Conservation (phyloP, 352 stramenopile species). For the Hyaloperonospora arabidopsidis region DNA sequence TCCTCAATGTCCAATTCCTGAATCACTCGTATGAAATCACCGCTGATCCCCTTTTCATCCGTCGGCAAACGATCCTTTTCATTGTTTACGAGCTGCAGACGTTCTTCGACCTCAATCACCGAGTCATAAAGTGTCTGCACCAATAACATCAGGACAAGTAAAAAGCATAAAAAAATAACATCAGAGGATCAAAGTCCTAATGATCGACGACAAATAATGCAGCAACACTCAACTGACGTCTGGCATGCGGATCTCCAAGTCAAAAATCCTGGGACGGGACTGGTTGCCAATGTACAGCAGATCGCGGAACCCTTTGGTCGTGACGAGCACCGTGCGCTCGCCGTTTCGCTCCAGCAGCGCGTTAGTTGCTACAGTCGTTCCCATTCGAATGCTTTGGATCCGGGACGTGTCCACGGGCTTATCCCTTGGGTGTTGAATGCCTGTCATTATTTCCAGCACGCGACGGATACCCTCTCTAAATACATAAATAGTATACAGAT, state of each 20-base stretch:
- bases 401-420: slow-evolving; percentile 77
- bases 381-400: slow-evolving; percentile 97
- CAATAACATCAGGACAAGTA: neutral
- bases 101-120: slow-evolving; percentile 96
- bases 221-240: slow-evolving; percentile 37
- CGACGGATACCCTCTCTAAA: slow-evolving; percentile 88
- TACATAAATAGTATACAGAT: slow-evolving; percentile 6
- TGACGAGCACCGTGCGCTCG: slow-evolving; percentile 91
- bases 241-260: slow-evolving; percentile 90
- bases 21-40: slow-evolving; percentile 83
- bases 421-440: slow-evolving; percentile 74
- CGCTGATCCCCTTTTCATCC: slow-evolving; percentile 79
- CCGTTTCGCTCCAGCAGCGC: slow-evolving; percentile 95
- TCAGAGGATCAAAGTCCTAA: no score
- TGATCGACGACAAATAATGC: neutral
- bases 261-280: slow-evolving; percentile 95
- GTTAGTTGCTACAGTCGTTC: slow-evolving; percentile 99
- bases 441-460: slow-evolving; percentile 91
- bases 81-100: slow-evolving; percentile 87
- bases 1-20: slow-evolving; percentile 72
- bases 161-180: neutral
- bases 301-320: slow-evolving; percentile 93
- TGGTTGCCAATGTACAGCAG: slow-evolving; percentile 98
- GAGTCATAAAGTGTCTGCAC: slow-evolving; percentile 92
- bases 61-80: slow-evolving; percentile 41